Percentiles rank a stretch among this genome's conserved stretches.
Conservation (phyloP, 768 basidiomycete species). For the Kwoniella botswanensis region DNA sequence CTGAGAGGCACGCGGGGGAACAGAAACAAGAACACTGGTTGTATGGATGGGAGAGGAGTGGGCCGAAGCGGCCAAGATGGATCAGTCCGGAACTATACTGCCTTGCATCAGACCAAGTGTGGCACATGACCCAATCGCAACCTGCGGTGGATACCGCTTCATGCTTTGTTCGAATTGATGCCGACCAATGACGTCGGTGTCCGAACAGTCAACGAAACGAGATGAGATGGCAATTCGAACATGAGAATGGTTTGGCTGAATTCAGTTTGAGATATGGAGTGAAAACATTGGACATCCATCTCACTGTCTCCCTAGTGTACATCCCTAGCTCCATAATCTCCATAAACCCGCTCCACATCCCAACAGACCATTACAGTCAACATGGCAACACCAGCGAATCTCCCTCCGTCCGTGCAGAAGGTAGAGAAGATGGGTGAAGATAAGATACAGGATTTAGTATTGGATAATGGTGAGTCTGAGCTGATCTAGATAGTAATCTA, state of each 20-base stretch:
- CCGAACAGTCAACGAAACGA: neutral
- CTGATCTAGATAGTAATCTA: too few species aligned
- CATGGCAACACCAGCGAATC: slow-evolving; percentile 11
- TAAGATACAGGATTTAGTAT: slow-evolving; percentile 46
- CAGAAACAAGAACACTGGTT: neutral
- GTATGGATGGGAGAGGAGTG: neutral
- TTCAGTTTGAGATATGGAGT: too few species aligned
- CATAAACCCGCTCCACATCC: too few species aligned
- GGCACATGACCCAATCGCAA: neutral
- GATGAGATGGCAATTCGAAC: neutral
- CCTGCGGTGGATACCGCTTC: neutral
- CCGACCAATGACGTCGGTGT: slow-evolving; percentile 6
- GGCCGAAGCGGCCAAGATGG: neutral
- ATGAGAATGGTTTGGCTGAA: neutral
- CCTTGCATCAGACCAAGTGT: neutral
- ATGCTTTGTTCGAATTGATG: neutral
- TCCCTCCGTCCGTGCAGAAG: neutral
- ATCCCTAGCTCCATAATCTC: neutral
- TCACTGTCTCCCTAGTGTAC: neutral
- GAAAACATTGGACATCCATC: neutral
- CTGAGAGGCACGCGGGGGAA: slow-evolving; percentile 4
- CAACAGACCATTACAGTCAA: neutral
- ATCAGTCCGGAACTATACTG: neutral
- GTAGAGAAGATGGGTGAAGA: slow-evolving; percentile 42
- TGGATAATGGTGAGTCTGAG: slow-evolving; percentile 38